phyloP scores from a whole-genome alignment of 208 protist species.

The Trypanosoma theileri region DNA sequence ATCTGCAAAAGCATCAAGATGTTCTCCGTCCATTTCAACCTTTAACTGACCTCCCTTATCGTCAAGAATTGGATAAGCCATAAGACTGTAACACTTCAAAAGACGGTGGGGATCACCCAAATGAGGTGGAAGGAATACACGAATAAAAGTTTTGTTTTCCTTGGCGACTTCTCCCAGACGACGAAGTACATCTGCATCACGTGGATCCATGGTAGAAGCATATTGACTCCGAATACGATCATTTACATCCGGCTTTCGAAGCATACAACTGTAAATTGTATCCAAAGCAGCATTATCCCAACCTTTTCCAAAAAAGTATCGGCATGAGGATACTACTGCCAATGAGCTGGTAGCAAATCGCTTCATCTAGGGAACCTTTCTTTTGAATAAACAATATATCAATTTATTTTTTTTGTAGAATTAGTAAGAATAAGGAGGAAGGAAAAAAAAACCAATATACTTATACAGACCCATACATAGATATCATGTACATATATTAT shows the following conservation, averaged over 20 bases:
- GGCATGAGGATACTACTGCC: conserved; percentile 39
- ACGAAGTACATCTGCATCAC: conserved; percentile 79
- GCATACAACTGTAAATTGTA: conserved; percentile 82
- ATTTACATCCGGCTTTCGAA: conserved; percentile 89
- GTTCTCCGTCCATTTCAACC: conserved; percentile 82
- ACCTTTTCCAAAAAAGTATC: conserved; percentile 89
- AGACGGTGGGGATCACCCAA: conserved; percentile 88
- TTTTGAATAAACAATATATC: conserved; percentile 8
- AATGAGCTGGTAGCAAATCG: conserved; percentile 66
- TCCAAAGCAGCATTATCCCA: conserved; percentile 90
- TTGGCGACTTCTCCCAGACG: conserved; percentile 77
- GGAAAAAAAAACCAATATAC: no score
- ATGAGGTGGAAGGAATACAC: conserved; percentile 83
- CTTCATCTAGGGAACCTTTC: conserved; percentile 54
- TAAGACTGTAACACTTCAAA: conserved; percentile 89
- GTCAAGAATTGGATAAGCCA: conserved; percentile 89
- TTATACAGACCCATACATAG: no score
- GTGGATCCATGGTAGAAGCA: conserved; percentile 85
- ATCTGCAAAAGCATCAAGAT: conserved; percentile 86
- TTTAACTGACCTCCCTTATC: conserved; percentile 87
- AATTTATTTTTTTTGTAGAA: no score
- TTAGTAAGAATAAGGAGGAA: no score
- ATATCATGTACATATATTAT: no score
- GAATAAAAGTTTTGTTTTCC: conserved; percentile 89
- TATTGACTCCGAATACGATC: conserved; percentile 79